Evolutionary conservation across 768 basidiomycete genomes (phyloP).

Genomic region (Auriscalpium microsporum): DNA sequence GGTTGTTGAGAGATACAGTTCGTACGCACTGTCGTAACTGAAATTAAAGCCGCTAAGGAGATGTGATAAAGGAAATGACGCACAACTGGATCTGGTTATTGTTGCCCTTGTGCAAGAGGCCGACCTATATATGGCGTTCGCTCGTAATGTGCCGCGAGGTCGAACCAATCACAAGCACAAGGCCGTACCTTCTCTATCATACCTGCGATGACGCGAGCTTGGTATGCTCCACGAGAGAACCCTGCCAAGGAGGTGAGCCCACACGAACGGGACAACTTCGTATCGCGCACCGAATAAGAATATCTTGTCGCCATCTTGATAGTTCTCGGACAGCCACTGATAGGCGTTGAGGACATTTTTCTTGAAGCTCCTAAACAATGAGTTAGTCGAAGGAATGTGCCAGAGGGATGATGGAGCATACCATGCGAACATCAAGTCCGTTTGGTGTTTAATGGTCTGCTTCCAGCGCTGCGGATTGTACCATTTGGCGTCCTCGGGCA

Average conservation of each 20-base stretch:
- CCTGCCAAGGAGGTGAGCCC: slow-evolving; percentile 17
- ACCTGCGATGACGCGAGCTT: slow-evolving; percentile 32
- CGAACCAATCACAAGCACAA: not conserved
- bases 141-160: no score
- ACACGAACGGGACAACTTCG: not conserved
- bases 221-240: slow-evolving; percentile 40
- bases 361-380: slow-evolving; percentile 24
- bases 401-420: no score
- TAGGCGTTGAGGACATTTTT: slow-evolving; percentile 30
- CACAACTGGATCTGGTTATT: slow-evolving; percentile 33
- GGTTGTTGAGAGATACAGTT: slow-evolving; percentile 13
- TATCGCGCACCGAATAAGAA: slow-evolving; percentile 31
- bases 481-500: slow-evolving; percentile 17
- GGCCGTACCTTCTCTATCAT: slow-evolving; percentile 32
- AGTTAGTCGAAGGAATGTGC: no score
- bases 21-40: no score
- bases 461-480: no score
- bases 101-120: slow-evolving; percentile 32
- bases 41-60: no score
- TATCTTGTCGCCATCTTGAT: slow-evolving; percentile 29
- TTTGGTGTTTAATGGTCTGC: slow-evolving; percentile 1
- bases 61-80: not conserved
- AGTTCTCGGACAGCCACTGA: slow-evolving; percentile 33
- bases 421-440: slow-evolving; percentile 32
- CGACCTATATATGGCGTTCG: no score